Conservation (phyloP, 2,329 filamentous ascomycete genomes). For the Botrytis byssoidea region DNA sequence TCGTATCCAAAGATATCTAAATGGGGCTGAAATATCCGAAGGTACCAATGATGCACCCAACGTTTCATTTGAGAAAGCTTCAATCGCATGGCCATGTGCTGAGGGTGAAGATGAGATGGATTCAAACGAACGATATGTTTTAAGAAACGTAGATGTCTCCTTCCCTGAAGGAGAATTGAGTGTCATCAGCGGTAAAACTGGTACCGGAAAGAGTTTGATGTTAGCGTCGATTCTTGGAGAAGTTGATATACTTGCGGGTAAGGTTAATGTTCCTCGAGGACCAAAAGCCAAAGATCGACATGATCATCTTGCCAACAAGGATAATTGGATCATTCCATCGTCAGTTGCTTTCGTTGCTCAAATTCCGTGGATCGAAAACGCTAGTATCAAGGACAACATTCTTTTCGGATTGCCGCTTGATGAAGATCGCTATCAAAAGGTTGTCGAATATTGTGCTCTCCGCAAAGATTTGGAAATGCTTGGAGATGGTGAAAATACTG, state of each 20-base stretch:
- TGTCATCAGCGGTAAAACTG: constrained; percentile 74
- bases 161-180: constrained; percentile 70
- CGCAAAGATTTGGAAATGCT: constrained; percentile 75
- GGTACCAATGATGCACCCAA: constrained; percentile 55
- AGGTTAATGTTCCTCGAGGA: constrained; percentile 54
- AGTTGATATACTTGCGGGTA: constrained; percentile 64
- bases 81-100: constrained; percentile 73
- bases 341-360: constrained; percentile 72
- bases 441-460: constrained; percentile 70
- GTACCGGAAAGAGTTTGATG: constrained; percentile 74
- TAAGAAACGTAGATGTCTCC: constrained; percentile 61
- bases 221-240: constrained; percentile 74
- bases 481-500: constrained; percentile 72
- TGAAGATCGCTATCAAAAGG: constrained; percentile 66
- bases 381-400: constrained; percentile 75
- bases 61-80: constrained; percentile 65
- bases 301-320: constrained; percentile 58
- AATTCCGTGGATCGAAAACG: constrained; percentile 84
- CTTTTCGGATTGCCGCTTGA: constrained; percentile 72
- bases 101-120: constrained; percentile 56
- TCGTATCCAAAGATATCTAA: constrained; percentile 70
- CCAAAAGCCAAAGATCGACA: constrained; percentile 54
- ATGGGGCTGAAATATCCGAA: constrained; percentile 60
- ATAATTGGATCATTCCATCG: constrained; percentile 67
- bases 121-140: constrained; percentile 60